Conservation (phyloP, 352 stramenopile species). For the Proteromonas lacertae region DNA sequence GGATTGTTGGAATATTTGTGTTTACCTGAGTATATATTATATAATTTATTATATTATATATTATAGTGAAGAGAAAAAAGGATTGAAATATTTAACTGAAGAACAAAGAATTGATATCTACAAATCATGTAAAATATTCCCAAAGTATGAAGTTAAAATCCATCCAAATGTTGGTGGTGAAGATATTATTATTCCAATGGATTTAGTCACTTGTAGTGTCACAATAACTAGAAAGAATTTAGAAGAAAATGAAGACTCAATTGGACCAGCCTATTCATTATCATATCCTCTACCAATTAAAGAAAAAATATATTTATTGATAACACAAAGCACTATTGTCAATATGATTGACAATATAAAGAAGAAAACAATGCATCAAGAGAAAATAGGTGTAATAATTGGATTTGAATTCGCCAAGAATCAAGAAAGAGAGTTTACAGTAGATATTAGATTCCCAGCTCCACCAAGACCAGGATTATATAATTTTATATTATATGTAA, state of each 20-base stretch:
- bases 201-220: conserved; percentile 86
- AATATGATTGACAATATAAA: too few relatives aligned
- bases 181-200: conserved; percentile 73
- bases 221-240: conserved; percentile 81
- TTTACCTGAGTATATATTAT: too few relatives aligned
- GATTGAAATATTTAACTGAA: too few relatives aligned
- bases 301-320: conserved; percentile 81
- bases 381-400: too few relatives aligned
- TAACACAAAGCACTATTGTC: conserved; percentile 64
- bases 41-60: too few relatives aligned
- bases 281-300: conserved; percentile 67
- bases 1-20: too few relatives aligned
- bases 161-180: conserved; percentile 28
- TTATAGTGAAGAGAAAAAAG: too few relatives aligned
- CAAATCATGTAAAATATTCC: neutral
- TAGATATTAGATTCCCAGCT: conserved; percentile 37
- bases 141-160: neutral
- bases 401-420: conserved; percentile 74
- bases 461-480: conserved; percentile 60
- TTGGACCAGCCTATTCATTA: conserved; percentile 67
- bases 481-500: conserved; percentile 81
- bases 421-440: conserved; percentile 25
- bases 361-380: conserved; percentile 74
- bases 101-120: neutral
- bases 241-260: conserved; percentile 36